A percentile compares a stretch with the other conserved stretches of the same genome.
These are phyloP conservation scores for Ramaria rubella DNA, from an alignment of 768 basidiomycete genomes.

Conservation along the genomic window DNA sequence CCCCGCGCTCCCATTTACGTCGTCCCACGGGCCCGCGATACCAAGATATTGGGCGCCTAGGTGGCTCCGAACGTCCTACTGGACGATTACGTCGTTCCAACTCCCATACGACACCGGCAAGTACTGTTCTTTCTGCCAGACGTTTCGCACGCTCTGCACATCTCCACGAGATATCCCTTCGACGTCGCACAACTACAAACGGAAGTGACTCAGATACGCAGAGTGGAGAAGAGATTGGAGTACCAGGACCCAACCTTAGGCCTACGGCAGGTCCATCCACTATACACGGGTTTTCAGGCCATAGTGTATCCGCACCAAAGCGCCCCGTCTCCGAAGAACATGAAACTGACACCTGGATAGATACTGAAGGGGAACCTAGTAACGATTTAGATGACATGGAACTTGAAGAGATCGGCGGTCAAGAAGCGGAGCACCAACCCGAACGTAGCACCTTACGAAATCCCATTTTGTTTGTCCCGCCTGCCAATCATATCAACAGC, in stretches of 20 bases:
- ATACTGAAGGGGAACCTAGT: too few relatives aligned
- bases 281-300: background rate
- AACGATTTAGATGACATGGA: too few relatives aligned
- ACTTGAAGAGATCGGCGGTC: too few relatives aligned
- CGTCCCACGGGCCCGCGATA: conserved; percentile 3
- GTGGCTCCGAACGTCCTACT: conserved; percentile 35
- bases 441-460: too few relatives aligned
- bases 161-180: conserved; percentile 47
- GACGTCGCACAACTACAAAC: background rate
- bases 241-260: background rate
- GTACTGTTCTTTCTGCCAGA: conserved; percentile 30
- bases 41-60: conserved; percentile 20
- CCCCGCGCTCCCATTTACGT: background rate
- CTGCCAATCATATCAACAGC: too few relatives aligned
- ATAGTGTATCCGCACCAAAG: background rate
- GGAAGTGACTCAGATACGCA: background rate
- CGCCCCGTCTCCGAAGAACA: too few relatives aligned
- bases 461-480: too few relatives aligned
- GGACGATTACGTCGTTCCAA: conserved; percentile 7
- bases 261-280: background rate
- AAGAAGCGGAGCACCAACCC: too few relatives aligned
- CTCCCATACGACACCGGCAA: conserved; percentile 4
- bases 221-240: background rate
- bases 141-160: conserved; percentile 63
- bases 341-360: background rate